Evolutionary conservation across 768 basidiomycete species (phyloP), one percentile per base, ranked within the genome.

Genomic region (Myochromella boudieri): DNA sequence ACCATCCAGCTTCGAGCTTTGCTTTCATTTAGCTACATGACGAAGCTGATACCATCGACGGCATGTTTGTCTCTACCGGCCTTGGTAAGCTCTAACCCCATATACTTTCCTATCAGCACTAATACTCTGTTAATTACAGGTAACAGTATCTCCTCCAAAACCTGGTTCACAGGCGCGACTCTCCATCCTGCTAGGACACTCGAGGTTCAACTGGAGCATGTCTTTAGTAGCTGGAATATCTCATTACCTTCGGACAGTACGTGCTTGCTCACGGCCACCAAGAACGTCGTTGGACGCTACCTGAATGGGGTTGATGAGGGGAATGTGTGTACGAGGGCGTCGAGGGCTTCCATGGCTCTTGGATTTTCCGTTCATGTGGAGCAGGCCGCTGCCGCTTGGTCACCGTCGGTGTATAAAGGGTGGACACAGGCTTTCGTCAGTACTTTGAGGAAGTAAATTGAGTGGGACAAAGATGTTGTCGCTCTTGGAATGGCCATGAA

Each of bases 1-100:
- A n/a, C 6, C 77, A 74, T 46, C 65, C 68, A 0, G 48, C 66
- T 0, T 42, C 60, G 2, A 63, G 66, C 0, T 77, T 76, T 34
- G 75, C 68, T 5, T 77, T 70, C 37, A 63, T 77, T 17, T 76
- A 78, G 40, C 51, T 78, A 26, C 76, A 78, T 33, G 77, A 74
- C 1, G 77, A 78, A 59, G 67, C 56, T 0, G 26, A 54, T 3
- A 56, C 53, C n/a, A 67, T 44, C 0, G 75, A 76, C 41, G 63
- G 66, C 1, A 61, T 74, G 3, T 77, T 78, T 57, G 54, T 77
- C 3, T 77, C 77, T 3, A 62, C 65, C n/a, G 76, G 76, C 24
- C 63, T 77, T 11, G 70, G 75, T 73, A 57, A 25, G 63, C 38
- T 21, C n/a, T 17, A 18, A n/a, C n/a, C n/a, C n/a, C n/a, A n/a